Evolutionary conservation across 225 moss, liverwort and hornwort species (phyloP).

Genomic region (Asterella californica): DNA sequence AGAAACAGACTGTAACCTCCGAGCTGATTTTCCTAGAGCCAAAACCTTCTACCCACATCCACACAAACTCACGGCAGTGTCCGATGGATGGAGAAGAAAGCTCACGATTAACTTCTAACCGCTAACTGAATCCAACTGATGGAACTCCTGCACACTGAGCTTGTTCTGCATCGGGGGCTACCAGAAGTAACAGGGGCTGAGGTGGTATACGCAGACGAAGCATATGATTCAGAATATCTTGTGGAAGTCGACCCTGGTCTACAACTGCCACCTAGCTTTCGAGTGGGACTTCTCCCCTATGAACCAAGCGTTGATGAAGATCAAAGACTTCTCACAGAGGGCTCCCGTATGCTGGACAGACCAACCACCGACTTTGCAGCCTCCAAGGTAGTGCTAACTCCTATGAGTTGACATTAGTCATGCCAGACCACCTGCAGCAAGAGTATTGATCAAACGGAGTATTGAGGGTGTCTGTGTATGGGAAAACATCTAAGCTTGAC

Average conservation of each 20-base stretch:
- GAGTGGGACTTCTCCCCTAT: background rate
- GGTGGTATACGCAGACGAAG: background rate
- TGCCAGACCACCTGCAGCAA: constrained; percentile 4
- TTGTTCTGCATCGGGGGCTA: background rate
- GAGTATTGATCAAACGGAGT: background rate
- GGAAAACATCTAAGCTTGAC: background rate
- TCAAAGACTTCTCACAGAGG: background rate
- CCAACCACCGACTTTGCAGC: background rate
- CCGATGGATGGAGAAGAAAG: background rate
- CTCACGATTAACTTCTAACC: background rate
- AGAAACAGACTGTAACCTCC: background rate
- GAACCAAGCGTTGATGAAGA: constrained; percentile 1
- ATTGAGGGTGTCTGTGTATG: background rate
- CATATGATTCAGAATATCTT: constrained; percentile 4
- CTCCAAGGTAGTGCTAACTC: constrained; percentile 1
- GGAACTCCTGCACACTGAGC: background rate
- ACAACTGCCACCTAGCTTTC: background rate
- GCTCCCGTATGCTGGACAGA: background rate
- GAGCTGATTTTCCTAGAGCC: background rate
- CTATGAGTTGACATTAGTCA: background rate
- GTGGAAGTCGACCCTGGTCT: background rate
- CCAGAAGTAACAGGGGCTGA: background rate
- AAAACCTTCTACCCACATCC: background rate
- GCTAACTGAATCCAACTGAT: constrained; percentile 1
- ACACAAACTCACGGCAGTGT: background rate